phyloP scores from a whole-genome alignment of 2,329 filamentous ascomycete species.

The Polytolypa hystricis region DNA sequence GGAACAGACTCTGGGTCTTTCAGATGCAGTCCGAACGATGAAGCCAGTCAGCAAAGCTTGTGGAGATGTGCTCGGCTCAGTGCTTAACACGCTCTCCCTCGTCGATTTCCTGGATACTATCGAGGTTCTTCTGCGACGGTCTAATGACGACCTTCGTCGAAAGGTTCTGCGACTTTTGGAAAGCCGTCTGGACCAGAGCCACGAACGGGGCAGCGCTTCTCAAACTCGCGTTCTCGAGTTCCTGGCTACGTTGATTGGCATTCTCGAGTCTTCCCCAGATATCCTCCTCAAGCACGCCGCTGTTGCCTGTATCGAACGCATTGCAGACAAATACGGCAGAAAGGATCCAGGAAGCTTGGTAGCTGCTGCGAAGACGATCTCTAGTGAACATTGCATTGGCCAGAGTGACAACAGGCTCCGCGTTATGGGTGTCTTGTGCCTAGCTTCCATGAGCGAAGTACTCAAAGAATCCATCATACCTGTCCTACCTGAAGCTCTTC shows the following conservation, averaged over 20 bases:
- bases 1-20: constrained; percentile 54
- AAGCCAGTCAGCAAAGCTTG: constrained; percentile 31
- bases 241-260: constrained; percentile 63
- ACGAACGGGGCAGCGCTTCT: constrained; percentile 55
- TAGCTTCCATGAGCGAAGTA: constrained; percentile 82
- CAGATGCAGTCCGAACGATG: constrained; percentile 39
- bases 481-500: constrained; percentile 64
- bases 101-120: constrained; percentile 82
- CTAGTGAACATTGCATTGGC: constrained; percentile 64
- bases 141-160: constrained; percentile 62
- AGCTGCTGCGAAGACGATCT: constrained; percentile 64
- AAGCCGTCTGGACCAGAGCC: constrained; percentile 62
- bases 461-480: constrained; percentile 77
- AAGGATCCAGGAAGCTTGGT: constrained; percentile 70
- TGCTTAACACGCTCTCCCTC: constrained; percentile 77
- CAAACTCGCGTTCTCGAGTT: constrained; percentile 65
- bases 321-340: constrained; percentile 90
- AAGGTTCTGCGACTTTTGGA: constrained; percentile 75
- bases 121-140: constrained; percentile 65
- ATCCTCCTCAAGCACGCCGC: constrained; percentile 72
- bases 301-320: constrained; percentile 81
- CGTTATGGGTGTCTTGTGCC: constrained; percentile 74
- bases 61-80: constrained; percentile 61
- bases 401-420: constrained; percentile 61
- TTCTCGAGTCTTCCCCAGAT: constrained; percentile 62